phyloP scores from a whole-genome alignment of 352 stramenopile genomes.

The Phytophthora sansomeana region DNA sequence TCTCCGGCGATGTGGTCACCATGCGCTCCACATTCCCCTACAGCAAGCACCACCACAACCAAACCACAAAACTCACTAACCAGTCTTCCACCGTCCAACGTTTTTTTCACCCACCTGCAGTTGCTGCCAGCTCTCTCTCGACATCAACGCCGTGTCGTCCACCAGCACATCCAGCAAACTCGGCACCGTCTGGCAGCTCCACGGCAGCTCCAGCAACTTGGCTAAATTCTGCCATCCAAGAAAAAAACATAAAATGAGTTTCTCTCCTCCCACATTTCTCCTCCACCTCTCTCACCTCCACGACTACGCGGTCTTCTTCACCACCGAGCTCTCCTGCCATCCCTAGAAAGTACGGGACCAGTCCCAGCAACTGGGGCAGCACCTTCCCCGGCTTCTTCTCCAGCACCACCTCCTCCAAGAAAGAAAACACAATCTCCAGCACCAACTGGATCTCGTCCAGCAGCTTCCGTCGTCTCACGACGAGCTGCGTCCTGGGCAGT shows the following conservation, averaged over 20 bases:
- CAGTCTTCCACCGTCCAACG: background rate
- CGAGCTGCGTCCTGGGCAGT: background rate
- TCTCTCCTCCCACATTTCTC: conserved; percentile 2
- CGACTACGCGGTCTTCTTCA: background rate
- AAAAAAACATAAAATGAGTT: background rate
- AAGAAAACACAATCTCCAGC: conserved; percentile 62
- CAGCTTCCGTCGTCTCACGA: conserved; percentile 32
- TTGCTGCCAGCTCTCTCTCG: conserved; percentile 52
- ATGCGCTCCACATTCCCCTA: conserved; percentile 61
- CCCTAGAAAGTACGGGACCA: conserved; percentile 64
- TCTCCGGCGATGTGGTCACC: conserved; percentile 43
- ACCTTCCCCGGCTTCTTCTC: conserved; percentile 40
- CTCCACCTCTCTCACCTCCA: conserved; percentile 7
- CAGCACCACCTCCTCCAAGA: conserved; percentile 57
- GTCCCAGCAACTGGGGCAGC: conserved; percentile 67
- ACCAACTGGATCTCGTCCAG: conserved; percentile 59
- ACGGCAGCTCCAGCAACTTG: conserved; percentile 73
- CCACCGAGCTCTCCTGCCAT: conserved; percentile 46
- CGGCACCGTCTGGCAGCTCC: conserved; percentile 56
- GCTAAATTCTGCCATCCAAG: conserved; percentile 50
- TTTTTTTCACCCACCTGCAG: conserved; percentile 50
- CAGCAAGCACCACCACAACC: background rate
- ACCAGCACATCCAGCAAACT: conserved; percentile 69
- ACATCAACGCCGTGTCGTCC: conserved; percentile 56
- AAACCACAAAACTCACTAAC: conserved; percentile 9